These are phyloP conservation scores for Tillandsia fasciculata DNA, from an alignment of 176 grass and related monocot genomes.

Conservation along the genomic window DNA sequence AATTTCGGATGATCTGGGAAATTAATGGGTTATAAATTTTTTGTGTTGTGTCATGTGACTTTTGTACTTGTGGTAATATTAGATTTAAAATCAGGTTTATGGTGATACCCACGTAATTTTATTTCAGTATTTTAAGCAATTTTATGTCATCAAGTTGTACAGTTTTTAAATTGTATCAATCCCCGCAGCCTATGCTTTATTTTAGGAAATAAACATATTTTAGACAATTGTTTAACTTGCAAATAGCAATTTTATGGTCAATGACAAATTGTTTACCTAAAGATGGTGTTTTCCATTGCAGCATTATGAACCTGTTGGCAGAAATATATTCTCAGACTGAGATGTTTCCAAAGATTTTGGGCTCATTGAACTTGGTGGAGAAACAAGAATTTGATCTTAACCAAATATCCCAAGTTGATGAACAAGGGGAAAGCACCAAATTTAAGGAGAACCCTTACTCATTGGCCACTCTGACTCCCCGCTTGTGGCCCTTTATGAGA, in stretches of 20 bases:
- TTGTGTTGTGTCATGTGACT: no score
- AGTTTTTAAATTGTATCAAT: no score
- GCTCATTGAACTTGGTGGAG: constrained; percentile 33
- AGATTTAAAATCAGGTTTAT: no score
- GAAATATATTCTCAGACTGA: constrained; percentile 95
- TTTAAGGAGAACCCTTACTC: constrained; percentile 68
- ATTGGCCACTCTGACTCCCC: constrained; percentile 69
- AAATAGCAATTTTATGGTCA: background rate
- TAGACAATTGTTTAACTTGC: constrained; percentile 1
- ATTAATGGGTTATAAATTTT: no score
- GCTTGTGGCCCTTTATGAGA: constrained; percentile 96
- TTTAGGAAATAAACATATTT: no score
- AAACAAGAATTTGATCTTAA: constrained; percentile 65
- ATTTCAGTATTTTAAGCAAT: no score
- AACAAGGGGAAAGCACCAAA: constrained; percentile 35
- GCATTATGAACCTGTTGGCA: constrained; percentile 99
- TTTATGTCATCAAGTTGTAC: no score
- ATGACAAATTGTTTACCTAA: background rate
- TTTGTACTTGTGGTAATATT: no score
- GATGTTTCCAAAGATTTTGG: constrained; percentile 96
- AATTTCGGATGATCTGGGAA: no score
- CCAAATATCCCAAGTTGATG: constrained; percentile 34
- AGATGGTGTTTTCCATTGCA: constrained; percentile 32
- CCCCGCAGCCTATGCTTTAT: no score
- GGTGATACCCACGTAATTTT: no score